Evolutionary conservation across 2,329 filamentous ascomycete genomes (phyloP).

Genomic region (Talaromyces sp.): DNA sequence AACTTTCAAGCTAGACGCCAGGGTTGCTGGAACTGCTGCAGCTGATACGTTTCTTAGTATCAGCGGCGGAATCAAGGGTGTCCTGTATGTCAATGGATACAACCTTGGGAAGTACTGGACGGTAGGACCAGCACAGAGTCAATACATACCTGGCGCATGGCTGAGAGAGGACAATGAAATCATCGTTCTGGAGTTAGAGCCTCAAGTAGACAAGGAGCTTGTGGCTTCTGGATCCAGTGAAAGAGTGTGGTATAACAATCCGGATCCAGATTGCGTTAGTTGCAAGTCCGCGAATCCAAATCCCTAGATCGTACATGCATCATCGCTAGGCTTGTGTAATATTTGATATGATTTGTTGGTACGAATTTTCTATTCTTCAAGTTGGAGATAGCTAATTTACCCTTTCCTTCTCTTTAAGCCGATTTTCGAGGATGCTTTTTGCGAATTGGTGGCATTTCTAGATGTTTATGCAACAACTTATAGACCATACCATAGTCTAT

Average conservation of each 20-base stretch:
- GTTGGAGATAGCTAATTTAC: too few relatives aligned
- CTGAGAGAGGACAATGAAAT: constrained; percentile 45
- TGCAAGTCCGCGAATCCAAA: not conserved
- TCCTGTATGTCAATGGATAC: constrained; percentile 49
- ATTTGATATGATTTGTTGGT: too few relatives aligned
- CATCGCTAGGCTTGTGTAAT: too few relatives aligned
- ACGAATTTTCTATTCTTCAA: too few relatives aligned
- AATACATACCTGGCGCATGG: constrained; percentile 45
- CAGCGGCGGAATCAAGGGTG: constrained; percentile 38
- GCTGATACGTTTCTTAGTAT: not conserved
- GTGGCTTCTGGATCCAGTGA: not conserved
- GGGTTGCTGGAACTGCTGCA: constrained; percentile 24
- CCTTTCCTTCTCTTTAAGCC: too few relatives aligned
- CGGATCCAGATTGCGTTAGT: not conserved
- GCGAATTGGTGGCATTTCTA: too few relatives aligned
- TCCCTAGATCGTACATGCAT: too few relatives aligned
- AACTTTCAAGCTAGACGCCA: constrained; percentile 24
- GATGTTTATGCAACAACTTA: too few relatives aligned
- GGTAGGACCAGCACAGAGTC: constrained; percentile 50
- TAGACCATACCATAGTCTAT: too few relatives aligned
- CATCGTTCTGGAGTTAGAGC: constrained; percentile 48
- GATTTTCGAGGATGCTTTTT: too few relatives aligned
- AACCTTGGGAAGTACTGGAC: constrained; percentile 51
- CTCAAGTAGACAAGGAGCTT: constrained; percentile 21
- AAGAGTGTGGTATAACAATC: not conserved